phyloP scores from a whole-genome alignment of 73 alveolate genomes.

The Symbiodinium pilosum region DNA sequence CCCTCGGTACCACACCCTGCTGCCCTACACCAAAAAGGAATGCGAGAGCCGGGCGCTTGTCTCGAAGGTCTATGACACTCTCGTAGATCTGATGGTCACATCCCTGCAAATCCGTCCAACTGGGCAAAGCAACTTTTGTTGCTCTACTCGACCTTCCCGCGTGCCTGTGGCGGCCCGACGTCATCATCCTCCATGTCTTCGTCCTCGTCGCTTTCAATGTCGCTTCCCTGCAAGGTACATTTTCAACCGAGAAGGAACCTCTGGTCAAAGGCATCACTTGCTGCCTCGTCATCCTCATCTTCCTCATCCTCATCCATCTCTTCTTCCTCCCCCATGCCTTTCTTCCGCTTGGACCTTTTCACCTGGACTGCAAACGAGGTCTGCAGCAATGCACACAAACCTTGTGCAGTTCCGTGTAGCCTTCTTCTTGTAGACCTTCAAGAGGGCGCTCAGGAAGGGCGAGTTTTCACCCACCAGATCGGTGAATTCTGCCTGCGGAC shows the following conservation, averaged over 20 bases:
- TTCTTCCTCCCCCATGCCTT: slow-evolving; percentile 89
- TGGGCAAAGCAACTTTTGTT: slow-evolving; percentile 91
- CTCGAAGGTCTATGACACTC: slow-evolving; percentile 96
- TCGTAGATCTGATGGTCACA: slow-evolving; percentile 96
- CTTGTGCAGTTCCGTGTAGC: not conserved
- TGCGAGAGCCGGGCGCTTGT: slow-evolving; percentile 95
- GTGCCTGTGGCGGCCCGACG: slow-evolving; percentile 95
- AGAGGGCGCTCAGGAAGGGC: slow-evolving; percentile 96
- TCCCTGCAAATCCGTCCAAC: slow-evolving; percentile 95
- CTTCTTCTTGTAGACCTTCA: slow-evolving; percentile 97
- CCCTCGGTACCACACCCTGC: too few relatives aligned
- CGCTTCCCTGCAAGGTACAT: slow-evolving; percentile 94
- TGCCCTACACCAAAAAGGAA: too few relatives aligned
- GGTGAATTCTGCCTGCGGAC: slow-evolving; percentile 95
- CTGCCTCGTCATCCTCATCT: slow-evolving; percentile 96
- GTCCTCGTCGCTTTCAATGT: slow-evolving; percentile 96
- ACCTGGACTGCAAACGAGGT: not conserved
- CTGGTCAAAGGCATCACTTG: not conserved
- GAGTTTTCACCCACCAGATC: slow-evolving; percentile 96
- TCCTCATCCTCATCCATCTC: slow-evolving; percentile 95
- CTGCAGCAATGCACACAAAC: not conserved
- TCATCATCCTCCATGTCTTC: slow-evolving; percentile 97
- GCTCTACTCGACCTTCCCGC: slow-evolving; percentile 96
- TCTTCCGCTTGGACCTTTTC: slow-evolving; percentile 87
- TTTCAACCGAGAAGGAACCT: not conserved